Percentiles rank a stretch among this genome's conserved stretches.
phyloP scores from a whole-genome alignment of 352 stramenopile genomes.

The Globisporangium lucens region DNA sequence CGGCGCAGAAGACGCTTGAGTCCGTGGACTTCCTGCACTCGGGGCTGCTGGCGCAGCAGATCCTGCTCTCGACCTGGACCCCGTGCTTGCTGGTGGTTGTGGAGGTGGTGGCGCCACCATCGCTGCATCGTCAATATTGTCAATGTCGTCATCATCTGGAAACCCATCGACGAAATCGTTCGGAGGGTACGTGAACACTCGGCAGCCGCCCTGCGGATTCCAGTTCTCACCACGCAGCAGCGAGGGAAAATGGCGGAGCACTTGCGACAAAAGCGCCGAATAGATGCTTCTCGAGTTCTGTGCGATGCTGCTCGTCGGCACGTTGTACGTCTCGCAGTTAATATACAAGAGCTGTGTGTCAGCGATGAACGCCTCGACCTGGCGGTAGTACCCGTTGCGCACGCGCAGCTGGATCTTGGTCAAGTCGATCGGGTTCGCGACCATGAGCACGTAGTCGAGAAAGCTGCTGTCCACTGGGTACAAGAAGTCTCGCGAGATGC shows the following conservation, averaged over 20 bases:
- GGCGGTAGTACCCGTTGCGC: constrained; percentile 69
- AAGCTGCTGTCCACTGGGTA: constrained; percentile 73
- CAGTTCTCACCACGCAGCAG: constrained; percentile 27
- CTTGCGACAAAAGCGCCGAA: constrained; percentile 47
- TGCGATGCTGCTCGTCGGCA: constrained; percentile 71
- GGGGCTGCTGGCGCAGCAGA: neutral
- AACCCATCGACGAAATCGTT: constrained; percentile 46
- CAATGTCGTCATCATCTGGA: constrained; percentile 24
- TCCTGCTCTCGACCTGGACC: neutral
- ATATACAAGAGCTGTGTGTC: constrained; percentile 68
- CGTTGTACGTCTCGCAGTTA: constrained; percentile 88
- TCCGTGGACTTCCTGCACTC: neutral
- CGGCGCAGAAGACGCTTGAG: neutral
- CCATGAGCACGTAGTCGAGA: constrained; percentile 75
- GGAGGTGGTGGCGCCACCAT: neutral
- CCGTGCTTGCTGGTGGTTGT: neutral
- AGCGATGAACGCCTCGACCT: constrained; percentile 77
- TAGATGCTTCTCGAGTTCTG: constrained; percentile 79
- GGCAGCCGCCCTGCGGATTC: constrained; percentile 20
- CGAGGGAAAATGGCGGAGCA: constrained; percentile 64
- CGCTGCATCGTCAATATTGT: constrained; percentile 8
- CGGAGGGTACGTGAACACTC: constrained; percentile 41
- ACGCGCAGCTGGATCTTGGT: constrained; percentile 74
- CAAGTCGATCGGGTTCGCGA: constrained; percentile 85
- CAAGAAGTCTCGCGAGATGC: constrained; percentile 76